Evolutionary conservation across 2,329 filamentous ascomycete genomes (phyloP).

Genomic region (Cytospora schulzeri): DNA sequence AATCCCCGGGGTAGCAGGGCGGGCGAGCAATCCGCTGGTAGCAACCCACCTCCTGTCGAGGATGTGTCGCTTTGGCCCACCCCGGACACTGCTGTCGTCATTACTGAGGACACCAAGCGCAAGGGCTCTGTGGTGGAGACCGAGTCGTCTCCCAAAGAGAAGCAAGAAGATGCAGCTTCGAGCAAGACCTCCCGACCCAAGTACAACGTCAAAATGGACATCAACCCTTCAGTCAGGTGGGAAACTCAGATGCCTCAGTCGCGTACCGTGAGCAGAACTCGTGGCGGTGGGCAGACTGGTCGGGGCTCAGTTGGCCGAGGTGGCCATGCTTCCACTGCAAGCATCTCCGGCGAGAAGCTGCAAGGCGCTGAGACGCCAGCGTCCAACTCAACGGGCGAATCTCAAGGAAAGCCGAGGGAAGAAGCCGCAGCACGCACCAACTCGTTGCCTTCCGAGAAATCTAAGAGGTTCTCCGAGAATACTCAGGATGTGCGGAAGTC

Average conservation of each 20-base stretch:
- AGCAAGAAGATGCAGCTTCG: conserved; percentile 46
- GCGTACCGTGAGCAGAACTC: conserved; percentile 46
- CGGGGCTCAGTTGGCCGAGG: conserved; percentile 39
- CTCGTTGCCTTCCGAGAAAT: conserved; percentile 22
- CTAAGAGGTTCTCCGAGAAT: conserved; percentile 22
- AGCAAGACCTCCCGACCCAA: conserved; percentile 68
- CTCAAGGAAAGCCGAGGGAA: conserved; percentile 23
- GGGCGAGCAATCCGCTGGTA: conserved; percentile 39
- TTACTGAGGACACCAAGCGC: conserved; percentile 68
- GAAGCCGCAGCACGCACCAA: conserved; percentile 16
- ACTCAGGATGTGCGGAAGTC: conserved; percentile 20
- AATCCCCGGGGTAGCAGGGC: conserved; percentile 49
- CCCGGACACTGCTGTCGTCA: conserved; percentile 70
- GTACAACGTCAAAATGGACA: conserved; percentile 67
- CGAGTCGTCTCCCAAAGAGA: conserved; percentile 65
- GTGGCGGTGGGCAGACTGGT: conserved; percentile 50
- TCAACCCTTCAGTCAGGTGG: conserved; percentile 82
- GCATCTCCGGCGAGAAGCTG: conserved; percentile 33
- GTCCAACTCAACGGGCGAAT: conserved; percentile 10
- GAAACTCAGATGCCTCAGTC: conserved; percentile 74
- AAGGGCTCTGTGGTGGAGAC: conserved; percentile 56
- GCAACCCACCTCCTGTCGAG: conserved; percentile 63
- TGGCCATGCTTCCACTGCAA: conserved; percentile 27
- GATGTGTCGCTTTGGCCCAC: conserved; percentile 89
- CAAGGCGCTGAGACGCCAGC: conserved; percentile 19